A percentile compares a stretch with the other conserved stretches of the same genome.
Conservation (phyloP, 2,329 filamentous ascomycete species). For the Neonectria sp. region DNA sequence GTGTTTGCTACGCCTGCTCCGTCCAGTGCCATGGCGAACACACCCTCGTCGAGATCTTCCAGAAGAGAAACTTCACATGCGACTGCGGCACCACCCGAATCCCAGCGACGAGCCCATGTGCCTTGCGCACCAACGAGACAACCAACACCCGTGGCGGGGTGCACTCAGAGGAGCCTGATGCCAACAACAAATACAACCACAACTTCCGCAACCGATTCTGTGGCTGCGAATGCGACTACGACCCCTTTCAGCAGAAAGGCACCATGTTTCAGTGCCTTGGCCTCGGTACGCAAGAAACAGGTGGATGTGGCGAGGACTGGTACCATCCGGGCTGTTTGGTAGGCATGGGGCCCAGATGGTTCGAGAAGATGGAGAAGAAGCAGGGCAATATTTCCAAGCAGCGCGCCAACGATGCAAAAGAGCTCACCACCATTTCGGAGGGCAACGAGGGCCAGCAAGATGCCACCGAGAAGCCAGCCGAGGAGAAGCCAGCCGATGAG, state of each 20-base stretch:
- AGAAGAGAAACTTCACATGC: constrained; percentile 95
- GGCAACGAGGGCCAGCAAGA: constrained; percentile 56
- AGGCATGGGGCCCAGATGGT: constrained; percentile 83
- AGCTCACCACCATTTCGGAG: constrained; percentile 67
- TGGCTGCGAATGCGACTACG: constrained; percentile 89
- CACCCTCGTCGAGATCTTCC: constrained; percentile 94
- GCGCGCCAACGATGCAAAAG: constrained; percentile 32
- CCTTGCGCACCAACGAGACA: constrained; percentile 78
- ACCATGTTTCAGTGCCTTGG: constrained; percentile 99
- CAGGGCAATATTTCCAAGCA: constrained; percentile 49
- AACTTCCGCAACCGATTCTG: constrained; percentile 97
- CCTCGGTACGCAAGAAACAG: constrained; percentile 82
- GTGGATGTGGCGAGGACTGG: constrained; percentile 97
- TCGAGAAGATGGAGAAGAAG: constrained; percentile 65
- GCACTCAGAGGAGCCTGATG: constrained; percentile 79
- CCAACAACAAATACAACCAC: constrained; percentile 91
- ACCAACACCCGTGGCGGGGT: constrained; percentile 85
- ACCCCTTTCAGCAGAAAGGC: constrained; percentile 89
- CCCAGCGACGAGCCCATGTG: constrained; percentile 79
- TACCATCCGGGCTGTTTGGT: constrained; percentile 95
- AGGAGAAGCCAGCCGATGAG: constrained; percentile 30
- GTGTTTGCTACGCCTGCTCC: constrained; percentile 96
- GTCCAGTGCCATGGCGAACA: constrained; percentile 98
- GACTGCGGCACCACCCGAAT: constrained; percentile 94
- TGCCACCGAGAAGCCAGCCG: constrained; percentile 27